Base-by-base conservation (phyloP, 1,284 basidiomycete species). In the Heimioporus punctisporus region DNA sequence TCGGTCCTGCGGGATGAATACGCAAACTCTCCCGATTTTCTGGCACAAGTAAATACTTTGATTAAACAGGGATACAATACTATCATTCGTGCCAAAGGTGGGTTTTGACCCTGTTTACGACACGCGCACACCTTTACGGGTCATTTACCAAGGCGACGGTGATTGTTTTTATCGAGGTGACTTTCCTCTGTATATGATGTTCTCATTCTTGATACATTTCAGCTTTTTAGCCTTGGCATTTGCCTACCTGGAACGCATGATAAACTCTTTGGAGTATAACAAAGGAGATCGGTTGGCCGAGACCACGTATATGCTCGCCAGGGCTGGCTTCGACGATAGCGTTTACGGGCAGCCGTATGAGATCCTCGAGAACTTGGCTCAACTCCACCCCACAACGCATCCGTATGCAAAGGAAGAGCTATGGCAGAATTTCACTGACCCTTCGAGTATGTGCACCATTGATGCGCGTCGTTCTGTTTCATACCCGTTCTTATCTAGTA, bases 111-210 rank as follows among this genome's bases (percentile, higher is more conserved):
- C 58, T 72, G 74, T 54, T 71, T 72, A 56, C 64, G 69, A 51
- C n/a, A 4, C 24, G 19, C 52, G 46, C 51, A 28, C 28, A 42
- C 7, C 45, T 55, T 55, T 19, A 65, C n/a, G 30, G 19, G 31
- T 21, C 37, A 21, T 14, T 42, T 47, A 23, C 41, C 37, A 70
- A 80, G 89, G 89, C 24, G 90, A 92, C 63, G 90, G 90, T 0
- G 87, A 92, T 69, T 92, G 90, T 64, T 91, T 91, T 68, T 92
- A 91, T 68, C 76, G 89, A 76, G 86, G 89, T 90, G 60, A 76
- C 72, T 69, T 44, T 40, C 19, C 30, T 39, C 48, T 41, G 24
- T 34, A 51, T 14, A 41, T 52, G 48, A 45, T 42, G 34, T 48
- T 47, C 50, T 51, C 17, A 50, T 52, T 54, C 55, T 55, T 69